Percentiles rank a stretch among this genome's conserved stretches.
phyloP scores from a whole-genome alignment of 805 yeast species.

The Saturnispora sanitii region DNA sequence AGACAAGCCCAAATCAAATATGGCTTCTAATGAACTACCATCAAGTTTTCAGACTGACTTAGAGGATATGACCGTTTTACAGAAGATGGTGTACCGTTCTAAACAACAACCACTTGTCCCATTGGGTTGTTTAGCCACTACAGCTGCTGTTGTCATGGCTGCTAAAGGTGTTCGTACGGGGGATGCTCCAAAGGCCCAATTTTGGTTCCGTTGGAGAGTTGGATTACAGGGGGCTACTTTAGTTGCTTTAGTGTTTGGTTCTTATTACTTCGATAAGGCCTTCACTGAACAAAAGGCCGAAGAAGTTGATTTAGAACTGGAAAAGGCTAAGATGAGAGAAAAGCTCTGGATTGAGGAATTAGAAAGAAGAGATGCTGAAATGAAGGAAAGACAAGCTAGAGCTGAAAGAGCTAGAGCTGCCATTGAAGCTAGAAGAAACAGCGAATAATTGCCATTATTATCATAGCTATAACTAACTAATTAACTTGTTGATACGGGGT shows the following conservation, averaged over 20 bases:
- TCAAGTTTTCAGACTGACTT: slow-evolving; percentile 43
- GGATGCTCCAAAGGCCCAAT: slow-evolving; percentile 65
- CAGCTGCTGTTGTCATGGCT: slow-evolving; percentile 72
- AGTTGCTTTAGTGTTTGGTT: slow-evolving; percentile 75
- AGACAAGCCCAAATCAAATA: slow-evolving; percentile 6
- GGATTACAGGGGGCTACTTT: slow-evolving; percentile 78
- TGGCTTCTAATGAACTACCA: slow-evolving; percentile 35
- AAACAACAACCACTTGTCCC: slow-evolving; percentile 89
- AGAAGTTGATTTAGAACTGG: slow-evolving; percentile 56
- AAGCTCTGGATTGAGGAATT: slow-evolving; percentile 80
- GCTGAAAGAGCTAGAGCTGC: slow-evolving; percentile 49
- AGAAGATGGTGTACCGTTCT: slow-evolving; percentile 50
- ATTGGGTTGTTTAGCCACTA: slow-evolving; percentile 65
- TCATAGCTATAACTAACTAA: too few species aligned
- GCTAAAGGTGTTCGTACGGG: slow-evolving; percentile 68
- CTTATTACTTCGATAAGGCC: slow-evolving; percentile 52
- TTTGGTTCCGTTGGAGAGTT: slow-evolving; percentile 84
- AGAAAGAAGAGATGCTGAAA: slow-evolving; percentile 74
- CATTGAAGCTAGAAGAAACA: not conserved
- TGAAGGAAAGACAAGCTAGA: slow-evolving; percentile 55
- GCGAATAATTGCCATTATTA: not conserved
- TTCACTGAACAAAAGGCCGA: slow-evolving; percentile 32
- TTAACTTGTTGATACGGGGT: too few species aligned
- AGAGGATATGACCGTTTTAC: slow-evolving; percentile 42
- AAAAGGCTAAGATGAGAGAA: slow-evolving; percentile 81